Evolutionary conservation across 768 basidiomycete species (phyloP).

Genomic region (Suillus luteus): DNA sequence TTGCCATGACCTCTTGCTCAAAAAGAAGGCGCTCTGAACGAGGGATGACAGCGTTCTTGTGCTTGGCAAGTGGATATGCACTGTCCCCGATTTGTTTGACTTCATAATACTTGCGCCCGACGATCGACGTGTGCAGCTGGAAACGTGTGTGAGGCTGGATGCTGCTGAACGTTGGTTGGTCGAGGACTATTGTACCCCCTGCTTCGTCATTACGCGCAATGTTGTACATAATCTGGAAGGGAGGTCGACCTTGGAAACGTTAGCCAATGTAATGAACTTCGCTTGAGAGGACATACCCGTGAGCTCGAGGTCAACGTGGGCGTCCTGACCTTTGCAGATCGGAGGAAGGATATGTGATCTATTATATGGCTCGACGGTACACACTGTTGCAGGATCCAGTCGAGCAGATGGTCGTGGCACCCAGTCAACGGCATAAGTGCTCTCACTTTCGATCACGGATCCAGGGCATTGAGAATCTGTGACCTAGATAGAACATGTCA

Average conservation of each 20-base stretch:
- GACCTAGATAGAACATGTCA: slow-evolving; percentile 48
- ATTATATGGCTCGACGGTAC: slow-evolving; percentile 62
- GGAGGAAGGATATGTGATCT: slow-evolving; percentile 73
- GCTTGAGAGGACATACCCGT: slow-evolving; percentile 48
- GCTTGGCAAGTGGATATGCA: slow-evolving; percentile 76
- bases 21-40: slow-evolving; percentile 71
- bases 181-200: slow-evolving; percentile 70
- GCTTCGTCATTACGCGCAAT: slow-evolving; percentile 68
- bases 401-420: slow-evolving; percentile 76
- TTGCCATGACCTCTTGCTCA: slow-evolving; percentile 81
- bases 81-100: slow-evolving; percentile 87
- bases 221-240: slow-evolving; percentile 92
- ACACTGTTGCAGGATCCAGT: slow-evolving; percentile 59
- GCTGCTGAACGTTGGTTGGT: slow-evolving; percentile 81
- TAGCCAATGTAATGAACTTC: neutral
- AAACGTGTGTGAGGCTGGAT: slow-evolving; percentile 80
- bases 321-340: slow-evolving; percentile 80
- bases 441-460: slow-evolving; percentile 55
- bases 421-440: slow-evolving; percentile 74
- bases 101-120: slow-evolving; percentile 87
- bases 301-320: slow-evolving; percentile 83
- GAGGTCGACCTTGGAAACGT: slow-evolving; percentile 66
- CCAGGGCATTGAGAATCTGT: slow-evolving; percentile 87
- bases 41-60: slow-evolving; percentile 62
- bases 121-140: slow-evolving; percentile 74